Evolutionary conservation across 148 eudicot genomes (phyloP).

Genomic region (Pouteria glomerata): DNA sequence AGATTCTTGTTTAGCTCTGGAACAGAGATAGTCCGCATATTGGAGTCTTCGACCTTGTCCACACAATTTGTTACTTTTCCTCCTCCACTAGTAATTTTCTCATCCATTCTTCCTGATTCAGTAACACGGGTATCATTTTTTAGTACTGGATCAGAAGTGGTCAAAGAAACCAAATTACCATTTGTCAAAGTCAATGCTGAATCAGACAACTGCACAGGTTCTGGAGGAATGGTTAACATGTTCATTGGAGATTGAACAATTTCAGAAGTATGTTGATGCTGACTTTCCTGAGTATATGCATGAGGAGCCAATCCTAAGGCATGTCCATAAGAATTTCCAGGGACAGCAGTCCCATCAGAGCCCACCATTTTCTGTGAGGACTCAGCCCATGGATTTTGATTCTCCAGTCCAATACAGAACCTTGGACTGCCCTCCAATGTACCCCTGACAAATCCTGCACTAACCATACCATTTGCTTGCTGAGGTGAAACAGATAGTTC

Average conservation of each 20-base stretch:
- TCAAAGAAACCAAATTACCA: constrained; percentile 22
- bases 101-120: constrained; percentile 27
- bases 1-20: constrained; percentile 18
- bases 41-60: constrained; percentile 22
- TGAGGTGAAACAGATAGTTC: constrained; percentile 45
- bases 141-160: constrained; percentile 23
- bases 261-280: constrained; percentile 30
- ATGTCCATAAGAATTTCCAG: constrained; percentile 44
- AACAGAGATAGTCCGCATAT: constrained; percentile 11
- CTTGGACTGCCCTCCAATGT: constrained; percentile 53
- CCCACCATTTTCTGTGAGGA: constrained; percentile 44
- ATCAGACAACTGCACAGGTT: constrained; percentile 25
- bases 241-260: constrained; percentile 21
- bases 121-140: constrained; percentile 21
- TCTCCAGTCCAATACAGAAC: constrained; percentile 39
- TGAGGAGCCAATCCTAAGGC: constrained; percentile 26
- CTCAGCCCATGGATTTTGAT: constrained; percentile 62
- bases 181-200: constrained; percentile 21
- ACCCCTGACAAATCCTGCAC: constrained; percentile 39
- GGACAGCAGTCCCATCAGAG: constrained; percentile 40
- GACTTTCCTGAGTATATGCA: constrained; percentile 31
- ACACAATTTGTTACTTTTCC: constrained; percentile 19
- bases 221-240: constrained; percentile 24
- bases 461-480: constrained; percentile 38
- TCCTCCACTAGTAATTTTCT: constrained; percentile 21